Percentiles rank a stretch among this genome's conserved stretches.
phyloP scores from a whole-genome alignment of 148 eudicot genomes.

The Agrostemma githago region DNA sequence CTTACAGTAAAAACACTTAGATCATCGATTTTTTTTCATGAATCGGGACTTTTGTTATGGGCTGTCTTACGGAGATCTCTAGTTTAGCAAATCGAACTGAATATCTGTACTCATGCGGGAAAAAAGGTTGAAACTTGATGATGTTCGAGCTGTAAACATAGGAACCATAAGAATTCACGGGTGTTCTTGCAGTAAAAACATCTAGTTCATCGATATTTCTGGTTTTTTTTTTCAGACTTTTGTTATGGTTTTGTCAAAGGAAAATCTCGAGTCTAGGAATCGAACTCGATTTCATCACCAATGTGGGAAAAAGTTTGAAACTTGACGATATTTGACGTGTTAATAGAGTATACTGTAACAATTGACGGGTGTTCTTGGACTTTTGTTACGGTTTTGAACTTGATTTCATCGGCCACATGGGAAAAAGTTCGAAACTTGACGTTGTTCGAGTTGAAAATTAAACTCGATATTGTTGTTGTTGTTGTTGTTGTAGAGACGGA shows the following conservation, averaged over 20 bases:
- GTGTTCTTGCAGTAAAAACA: too few relatives aligned
- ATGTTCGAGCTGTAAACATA: constrained; percentile 1
- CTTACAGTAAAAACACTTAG: too few relatives aligned
- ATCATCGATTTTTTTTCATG: background rate
- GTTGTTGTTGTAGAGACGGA: constrained; percentile 30
- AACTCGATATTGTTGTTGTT: too few relatives aligned
- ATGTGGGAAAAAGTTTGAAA: background rate
- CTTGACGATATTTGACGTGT: constrained; percentile 13
- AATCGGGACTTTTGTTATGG: constrained; percentile 16
- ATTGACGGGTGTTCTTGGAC: background rate
- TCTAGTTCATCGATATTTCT: background rate
- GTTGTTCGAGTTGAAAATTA: constrained; percentile 5
- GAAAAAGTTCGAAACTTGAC: constrained; percentile 12
- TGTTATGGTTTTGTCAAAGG: background rate
- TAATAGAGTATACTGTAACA: background rate
- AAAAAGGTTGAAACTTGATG: constrained; percentile 15
- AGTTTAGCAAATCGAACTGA: background rate
- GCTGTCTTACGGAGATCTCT: constrained; percentile 4
- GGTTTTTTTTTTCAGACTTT: constrained; percentile 4
- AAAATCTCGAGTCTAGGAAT: constrained; percentile 4
- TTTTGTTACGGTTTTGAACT: background rate
- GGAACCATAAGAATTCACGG: background rate
- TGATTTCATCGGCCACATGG: background rate
- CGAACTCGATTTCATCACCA: background rate
- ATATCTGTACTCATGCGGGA: too few relatives aligned